phyloP scores from a whole-genome alignment of 371 early-diverging fungal species.

The Lichtheimia ramosa region DNA sequence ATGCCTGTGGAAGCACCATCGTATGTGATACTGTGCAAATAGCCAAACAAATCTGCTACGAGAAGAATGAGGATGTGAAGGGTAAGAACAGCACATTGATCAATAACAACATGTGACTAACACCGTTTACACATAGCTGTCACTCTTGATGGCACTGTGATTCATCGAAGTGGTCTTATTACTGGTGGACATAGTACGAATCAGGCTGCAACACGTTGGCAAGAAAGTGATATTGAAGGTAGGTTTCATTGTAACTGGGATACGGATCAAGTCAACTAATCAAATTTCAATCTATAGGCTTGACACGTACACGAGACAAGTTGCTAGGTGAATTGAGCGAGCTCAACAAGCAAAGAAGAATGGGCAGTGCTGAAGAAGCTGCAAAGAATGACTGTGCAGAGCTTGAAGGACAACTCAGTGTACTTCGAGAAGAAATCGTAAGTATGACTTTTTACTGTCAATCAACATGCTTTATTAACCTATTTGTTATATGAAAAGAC shows the following conservation, averaged over 20 bases:
- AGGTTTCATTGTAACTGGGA: background rate
- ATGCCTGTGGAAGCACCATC: constrained; percentile 86
- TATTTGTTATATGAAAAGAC: constrained; percentile 2
- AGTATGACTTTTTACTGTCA: background rate
- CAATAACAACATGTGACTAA: background rate
- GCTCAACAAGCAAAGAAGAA: constrained; percentile 70
- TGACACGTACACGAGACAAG: constrained; percentile 70
- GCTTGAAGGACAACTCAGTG: constrained; percentile 57
- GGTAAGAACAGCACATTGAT: constrained; percentile 28
- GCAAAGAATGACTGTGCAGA: constrained; percentile 61
- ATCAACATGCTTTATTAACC: background rate
- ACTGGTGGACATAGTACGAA: constrained; percentile 76
- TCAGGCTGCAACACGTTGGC: constrained; percentile 72
- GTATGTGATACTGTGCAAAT: constrained; percentile 86
- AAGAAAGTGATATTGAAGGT: constrained; percentile 81
- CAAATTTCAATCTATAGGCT: constrained; percentile 18
- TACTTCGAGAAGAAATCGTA: constrained; percentile 64
- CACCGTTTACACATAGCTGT: constrained; percentile 55
- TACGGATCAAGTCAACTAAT: background rate
- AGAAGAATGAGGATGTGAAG: constrained; percentile 80
- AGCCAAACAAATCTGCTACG: constrained; percentile 86
- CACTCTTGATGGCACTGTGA: constrained; percentile 90
- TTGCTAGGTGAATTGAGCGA: constrained; percentile 72
- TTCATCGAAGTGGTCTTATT: constrained; percentile 95
- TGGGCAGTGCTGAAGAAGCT: constrained; percentile 64